Conservation (phyloP, 1,284 basidiomycete species). For the Ganoderma multipileum region DNA sequence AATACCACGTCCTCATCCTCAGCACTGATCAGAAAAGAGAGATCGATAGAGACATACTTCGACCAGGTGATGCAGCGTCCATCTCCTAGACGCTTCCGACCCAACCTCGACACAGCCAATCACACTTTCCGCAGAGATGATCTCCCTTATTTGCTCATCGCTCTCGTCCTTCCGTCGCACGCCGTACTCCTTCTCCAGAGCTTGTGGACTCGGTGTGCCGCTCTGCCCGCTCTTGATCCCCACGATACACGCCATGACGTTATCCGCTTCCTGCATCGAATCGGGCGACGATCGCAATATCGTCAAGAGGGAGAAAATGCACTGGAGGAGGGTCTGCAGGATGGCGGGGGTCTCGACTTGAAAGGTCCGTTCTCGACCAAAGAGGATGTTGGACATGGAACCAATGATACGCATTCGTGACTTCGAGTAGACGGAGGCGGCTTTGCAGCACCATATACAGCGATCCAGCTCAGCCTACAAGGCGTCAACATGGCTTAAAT, state of each 20-base stretch:
- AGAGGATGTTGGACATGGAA: constrained; percentile 55
- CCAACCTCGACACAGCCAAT: constrained; percentile 46
- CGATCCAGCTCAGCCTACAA: constrained; percentile 60
- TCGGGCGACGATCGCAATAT: constrained; percentile 39
- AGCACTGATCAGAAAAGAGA: not conserved
- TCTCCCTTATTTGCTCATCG: constrained; percentile 36
- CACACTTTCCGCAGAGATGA: constrained; percentile 44
- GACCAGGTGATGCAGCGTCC: constrained; percentile 41
- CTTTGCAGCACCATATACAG: constrained; percentile 72
- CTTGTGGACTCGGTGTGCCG: constrained; percentile 38
- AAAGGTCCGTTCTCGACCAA: constrained; percentile 52
- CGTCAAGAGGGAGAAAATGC: constrained; percentile 56
- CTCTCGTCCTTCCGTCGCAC: constrained; percentile 40
- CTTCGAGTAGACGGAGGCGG: constrained; percentile 49
- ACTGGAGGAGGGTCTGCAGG: constrained; percentile 60
- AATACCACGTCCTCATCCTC: not conserved
- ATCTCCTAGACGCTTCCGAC: constrained; percentile 38
- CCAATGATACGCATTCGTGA: constrained; percentile 57
- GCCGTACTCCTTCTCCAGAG: constrained; percentile 47
- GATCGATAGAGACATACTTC: constrained; percentile 34
- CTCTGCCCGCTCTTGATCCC: constrained; percentile 40
- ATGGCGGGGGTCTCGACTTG: constrained; percentile 50
- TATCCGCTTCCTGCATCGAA: constrained; percentile 34
- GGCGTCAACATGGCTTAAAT: constrained; percentile 8
- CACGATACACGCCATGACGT: constrained; percentile 39